Conservation (phyloP, 2,329 filamentous ascomycete genomes). For the Venturia pyrina region DNA sequence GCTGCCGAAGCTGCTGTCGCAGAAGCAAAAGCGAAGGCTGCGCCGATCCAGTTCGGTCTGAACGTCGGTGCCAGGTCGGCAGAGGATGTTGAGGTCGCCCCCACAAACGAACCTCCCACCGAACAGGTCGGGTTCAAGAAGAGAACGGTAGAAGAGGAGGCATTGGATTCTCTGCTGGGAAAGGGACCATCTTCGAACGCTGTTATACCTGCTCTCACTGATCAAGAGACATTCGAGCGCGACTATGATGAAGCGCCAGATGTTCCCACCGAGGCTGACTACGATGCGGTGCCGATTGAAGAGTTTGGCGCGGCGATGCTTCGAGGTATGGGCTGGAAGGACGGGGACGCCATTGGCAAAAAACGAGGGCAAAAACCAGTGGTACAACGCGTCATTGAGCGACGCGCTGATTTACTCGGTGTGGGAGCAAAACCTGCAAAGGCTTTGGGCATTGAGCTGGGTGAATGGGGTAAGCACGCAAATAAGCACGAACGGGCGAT, state of each 20-base stretch:
- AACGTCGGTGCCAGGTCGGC: slow-evolving; percentile 34
- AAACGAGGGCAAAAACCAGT: slow-evolving; percentile 30
- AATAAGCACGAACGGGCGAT: slow-evolving; percentile 28
- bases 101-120: slow-evolving; percentile 20
- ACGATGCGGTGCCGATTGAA: slow-evolving; percentile 81
- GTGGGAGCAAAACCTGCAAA: slow-evolving; percentile 76
- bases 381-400: slow-evolving; percentile 56
- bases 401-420: slow-evolving; percentile 71
- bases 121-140: slow-evolving; percentile 21
- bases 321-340: slow-evolving; percentile 92
- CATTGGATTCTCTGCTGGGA: slow-evolving; percentile 36
- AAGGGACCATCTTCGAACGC: slow-evolving; percentile 26
- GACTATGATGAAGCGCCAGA: slow-evolving; percentile 67
- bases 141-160: slow-evolving; percentile 49
- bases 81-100: slow-evolving; percentile 19
- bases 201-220: slow-evolving; percentile 39
- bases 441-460: slow-evolving; percentile 57
- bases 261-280: slow-evolving; percentile 68
- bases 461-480: slow-evolving; percentile 63
- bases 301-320: slow-evolving; percentile 88
- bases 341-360: slow-evolving; percentile 47
- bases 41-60: slow-evolving; percentile 40
- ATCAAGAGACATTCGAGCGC: slow-evolving; percentile 57
- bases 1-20: slow-evolving; percentile 24
- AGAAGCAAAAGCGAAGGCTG: slow-evolving; percentile 30